phyloP scores from a whole-genome alignment of 176 grass and related monocot species.

The maize (Zea mays) region Zm-B73-REFERENCE-NAM-5.0 NC_050100.1:194369001-194369500 shows the following conservation, averaged over 20 bases:
- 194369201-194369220: too few relatives aligned
- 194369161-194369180: slow-evolving; percentile 35
- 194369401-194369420: too few relatives aligned
- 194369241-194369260: too few relatives aligned
- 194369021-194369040: slow-evolving; percentile 54
- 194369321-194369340: slow-evolving; percentile 6
- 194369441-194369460: slow-evolving; percentile 23
- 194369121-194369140: slow-evolving; percentile 29
- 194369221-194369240: background rate
- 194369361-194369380: slow-evolving; percentile 23
- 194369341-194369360: slow-evolving; percentile 17
- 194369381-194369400: background rate
- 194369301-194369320: slow-evolving; percentile 3
- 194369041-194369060: slow-evolving; percentile 59
- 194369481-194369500: background rate
- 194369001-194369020: slow-evolving; percentile 73
- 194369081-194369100: slow-evolving; percentile 12
- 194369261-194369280: background rate
- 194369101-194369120: slow-evolving; percentile 47
- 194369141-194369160: slow-evolving; percentile 13
- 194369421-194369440: too few relatives aligned
- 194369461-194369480: background rate
- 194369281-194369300: background rate
- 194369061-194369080: slow-evolving; percentile 29
- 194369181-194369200: slow-evolving; percentile 47